Base-by-base conservation (phyloP, 805 yeast genomes). In the Wickerhamomyces silvicola region DNA sequence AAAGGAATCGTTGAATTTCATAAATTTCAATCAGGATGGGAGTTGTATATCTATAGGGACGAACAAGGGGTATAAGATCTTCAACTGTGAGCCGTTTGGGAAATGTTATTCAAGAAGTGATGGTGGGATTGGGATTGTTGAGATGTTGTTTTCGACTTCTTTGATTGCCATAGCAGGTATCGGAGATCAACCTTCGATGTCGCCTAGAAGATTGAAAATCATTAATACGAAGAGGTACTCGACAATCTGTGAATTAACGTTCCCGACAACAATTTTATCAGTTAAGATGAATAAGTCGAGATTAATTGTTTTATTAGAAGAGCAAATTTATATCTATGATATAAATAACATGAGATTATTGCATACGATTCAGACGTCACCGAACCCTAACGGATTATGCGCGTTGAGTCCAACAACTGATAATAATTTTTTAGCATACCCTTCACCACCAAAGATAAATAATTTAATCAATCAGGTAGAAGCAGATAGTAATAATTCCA, bases 191-290 rank as follows among this genome's bases (percentile, higher is more conserved):
- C 72, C 80, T 3, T 56, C 68, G 4, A 66, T 75, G 48, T 75
- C 85, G 7, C 94, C 95, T n/a, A 68, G 96, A 38, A 75, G 87
- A 42, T 68, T 90, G 38, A 78, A 78, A 50, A 78, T 90, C 33
- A 66, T 88, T 36, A 92, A 92, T 59, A 84, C 95, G 2, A 85
- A 84, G 53, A 62, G 57, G 41, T 57, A 60, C 36, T 53, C 72
- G 1, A 59, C 66, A 1, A 81, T 82, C 10, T 82, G 92, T 53
- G 90, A 81, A 52, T 63, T 82, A 34, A 69, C 81, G 0, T 82
- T 81, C 45, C 81, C 85, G 1, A 66, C 80, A 4, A 55, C 72
- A 6, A 76, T 82, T 2, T 48, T 76, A 19, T 69, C 72, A 25
- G 75, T 81, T 21, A 74, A 72, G 51, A 61, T 82, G 57, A 82